Conservation (phyloP, 345 rosid genomes). For the Hibiscus trionum region DNA sequence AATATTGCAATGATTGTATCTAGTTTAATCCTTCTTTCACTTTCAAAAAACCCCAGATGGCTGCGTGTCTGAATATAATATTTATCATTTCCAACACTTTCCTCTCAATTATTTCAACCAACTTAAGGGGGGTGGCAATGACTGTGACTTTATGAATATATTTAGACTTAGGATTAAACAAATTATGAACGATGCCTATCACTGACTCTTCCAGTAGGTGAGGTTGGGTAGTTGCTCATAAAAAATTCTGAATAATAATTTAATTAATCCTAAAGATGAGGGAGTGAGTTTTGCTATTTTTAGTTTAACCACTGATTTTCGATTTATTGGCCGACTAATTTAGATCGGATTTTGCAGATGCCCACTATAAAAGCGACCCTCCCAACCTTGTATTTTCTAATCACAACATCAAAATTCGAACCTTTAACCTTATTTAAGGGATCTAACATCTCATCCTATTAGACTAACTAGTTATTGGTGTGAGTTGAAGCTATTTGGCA, state of each 20-base stretch:
- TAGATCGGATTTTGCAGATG: too few relatives aligned
- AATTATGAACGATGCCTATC: neutral
- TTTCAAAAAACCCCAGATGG: constrained; percentile 12
- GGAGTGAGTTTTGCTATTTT: too few relatives aligned
- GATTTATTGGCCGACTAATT: too few relatives aligned
- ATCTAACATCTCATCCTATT: too few relatives aligned
- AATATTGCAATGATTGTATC: neutral
- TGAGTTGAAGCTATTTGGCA: neutral
- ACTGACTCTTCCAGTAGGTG: constrained; percentile 18
- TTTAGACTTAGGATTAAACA: neutral
- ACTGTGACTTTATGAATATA: constrained; percentile 7
- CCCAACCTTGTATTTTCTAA: too few relatives aligned
- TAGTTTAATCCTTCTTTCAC: constrained; percentile 15
- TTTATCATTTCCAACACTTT: constrained; percentile 30
- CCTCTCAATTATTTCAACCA: constrained; percentile 36
- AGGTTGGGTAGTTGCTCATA: constrained; percentile 4
- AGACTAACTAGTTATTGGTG: too few relatives aligned
- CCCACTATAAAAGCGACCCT: too few relatives aligned
- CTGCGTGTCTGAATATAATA: constrained; percentile 17
- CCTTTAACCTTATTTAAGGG: too few relatives aligned
- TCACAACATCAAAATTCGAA: too few relatives aligned
- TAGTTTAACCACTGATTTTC: too few relatives aligned
- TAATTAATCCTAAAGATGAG: constrained; percentile 5
- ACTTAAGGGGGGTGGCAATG: constrained; percentile 20
- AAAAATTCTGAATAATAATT: neutral